Evolutionary conservation across 768 basidiomycete genomes (phyloP), one percentile per base, ranked within the genome.

Genomic region (Russula dissimulans): DNA sequence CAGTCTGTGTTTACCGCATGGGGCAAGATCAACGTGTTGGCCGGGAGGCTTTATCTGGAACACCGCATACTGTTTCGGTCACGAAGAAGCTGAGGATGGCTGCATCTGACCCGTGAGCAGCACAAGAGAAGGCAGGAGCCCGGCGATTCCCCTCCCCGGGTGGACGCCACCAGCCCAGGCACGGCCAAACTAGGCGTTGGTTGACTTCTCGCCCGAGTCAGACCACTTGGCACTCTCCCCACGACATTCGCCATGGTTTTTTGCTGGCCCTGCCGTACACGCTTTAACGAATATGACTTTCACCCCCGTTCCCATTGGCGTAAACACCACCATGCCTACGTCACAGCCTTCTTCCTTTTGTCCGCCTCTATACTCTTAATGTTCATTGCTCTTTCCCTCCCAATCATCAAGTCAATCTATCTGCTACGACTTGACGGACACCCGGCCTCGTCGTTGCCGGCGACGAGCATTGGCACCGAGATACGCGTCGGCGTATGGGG

Each of bases 401-500:
- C 90, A 2, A 86, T 93, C 72, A 82, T 85, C 69, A 86, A 83
- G 69, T 68, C 81, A 22, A 79, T 90, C 32, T 87, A 84, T 69
- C 73, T 90, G 31, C 72, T 89, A 51, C 66, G 72, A 18, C 69
- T 89, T 39, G 56, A 72, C 3, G 74, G 71, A 65, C 71, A 59
- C 71, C 78, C 46, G 71, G 69, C 63, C 41, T 51, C 67, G 42
- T 66, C 69, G 26, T 26, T 41, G 44, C 53, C 57, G 1, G 64
- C 68, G 38, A 82, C 84, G 11, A 76, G 77, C 61, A 71, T 82
- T 12, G 83, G 83, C 32, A 85, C 83, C 4, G 74, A 78, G 65
- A 71, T 91, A 10, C 78, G 82, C 39, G 86, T 91, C 62, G 91
- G 91, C 4, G 85, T 91, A 5, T 92, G 90, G 86, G 91, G 91